Base-by-base conservation (phyloP, 805 yeast genomes). In the Wickerhamiella parazyma region DNA sequence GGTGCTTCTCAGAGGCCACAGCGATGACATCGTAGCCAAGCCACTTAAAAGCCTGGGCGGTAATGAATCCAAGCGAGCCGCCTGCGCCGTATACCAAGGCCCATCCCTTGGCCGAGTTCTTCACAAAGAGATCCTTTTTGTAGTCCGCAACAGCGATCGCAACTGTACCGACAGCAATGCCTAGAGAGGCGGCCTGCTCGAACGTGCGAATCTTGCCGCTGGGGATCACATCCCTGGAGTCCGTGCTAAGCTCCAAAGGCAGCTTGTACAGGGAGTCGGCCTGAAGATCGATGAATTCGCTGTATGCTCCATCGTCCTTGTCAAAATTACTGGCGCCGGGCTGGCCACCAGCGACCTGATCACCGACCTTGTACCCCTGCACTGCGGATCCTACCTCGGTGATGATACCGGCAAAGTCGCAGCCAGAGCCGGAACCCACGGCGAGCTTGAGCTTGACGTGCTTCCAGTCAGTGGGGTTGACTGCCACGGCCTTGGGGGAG, bases 391-490 rank as follows among this genome's bases (percentile, higher is more conserved):
- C 78, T 20, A 74, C 71, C 16, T 66, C 67, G 26, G 63, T 66
- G 36, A 78, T 73, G 24, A 62, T 63, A 31, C 85, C 85, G 37
- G 79, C 59, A 24, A 67, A 71, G 55, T 80, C 86, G 43, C 73
- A 62, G 16, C 87, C 87, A 11, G 67, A 56, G 40, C 76, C 64
- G 20, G 65, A 54, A 22, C 78, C 80, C 33, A 68, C 58, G 14
- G 75, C 73, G 46, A 60, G 50, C 7, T 62, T 51, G 42, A 42
- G 56, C 3, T 54, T 65, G 36, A 69, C 55, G 51, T 76, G 81
- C 53, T 76, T 76, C 78, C 79, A 76, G 55, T 80, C 87, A 5
- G 79, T 72, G 36, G 85, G 86, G 53, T 80, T 80, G 31, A 69
- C 66, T 1, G 80, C 83, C 43, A 59, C 70, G 7, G 81, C 75